phyloP scores from a whole-genome alignment of 2,329 filamentous ascomycete genomes.

The Colletotrichum lentis region DNA sequence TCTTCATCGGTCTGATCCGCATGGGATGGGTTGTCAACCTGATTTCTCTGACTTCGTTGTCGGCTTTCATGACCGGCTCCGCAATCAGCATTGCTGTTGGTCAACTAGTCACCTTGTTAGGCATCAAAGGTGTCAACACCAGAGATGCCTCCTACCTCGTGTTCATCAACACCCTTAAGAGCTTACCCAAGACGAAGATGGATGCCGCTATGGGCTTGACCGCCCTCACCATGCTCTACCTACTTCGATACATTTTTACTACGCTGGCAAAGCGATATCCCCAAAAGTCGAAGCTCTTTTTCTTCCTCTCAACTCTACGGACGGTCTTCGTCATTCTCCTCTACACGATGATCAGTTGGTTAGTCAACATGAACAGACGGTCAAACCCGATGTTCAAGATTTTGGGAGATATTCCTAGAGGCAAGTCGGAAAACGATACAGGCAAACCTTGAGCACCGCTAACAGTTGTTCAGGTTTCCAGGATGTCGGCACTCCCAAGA shows the following conservation, averaged over 20 bases:
- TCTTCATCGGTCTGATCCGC: conserved; percentile 79
- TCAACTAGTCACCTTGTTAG: conserved; percentile 83
- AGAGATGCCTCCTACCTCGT: conserved; percentile 82
- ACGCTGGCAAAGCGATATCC: conserved; percentile 74
- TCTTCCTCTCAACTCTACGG: conserved; percentile 90
- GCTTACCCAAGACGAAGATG: conserved; percentile 71
- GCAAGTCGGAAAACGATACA: conserved; percentile 48
- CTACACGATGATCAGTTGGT: conserved; percentile 90
- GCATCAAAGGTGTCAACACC: conserved; percentile 77
- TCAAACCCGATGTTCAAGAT: conserved; percentile 75
- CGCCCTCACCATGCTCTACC: conserved; percentile 78
- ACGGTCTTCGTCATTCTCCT: conserved; percentile 91
- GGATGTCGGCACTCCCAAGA: conserved; percentile 74
- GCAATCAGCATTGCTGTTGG: conserved; percentile 87
- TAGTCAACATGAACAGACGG: conserved; percentile 76
- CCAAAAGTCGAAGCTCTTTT: conserved; percentile 75
- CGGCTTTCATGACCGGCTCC: conserved; percentile 96
- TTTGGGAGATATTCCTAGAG: conserved; percentile 79
- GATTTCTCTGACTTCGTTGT: conserved; percentile 88
- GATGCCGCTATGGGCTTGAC: conserved; percentile 91
- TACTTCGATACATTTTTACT: conserved; percentile 73
- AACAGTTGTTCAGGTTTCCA: conserved; percentile 69
- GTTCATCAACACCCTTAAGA: conserved; percentile 81
- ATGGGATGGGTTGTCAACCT: conserved; percentile 92
- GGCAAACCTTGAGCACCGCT: neutral